Conservation (phyloP, 2,329 filamentous ascomycete species). For the Fusarium phyllophilum region DNA sequence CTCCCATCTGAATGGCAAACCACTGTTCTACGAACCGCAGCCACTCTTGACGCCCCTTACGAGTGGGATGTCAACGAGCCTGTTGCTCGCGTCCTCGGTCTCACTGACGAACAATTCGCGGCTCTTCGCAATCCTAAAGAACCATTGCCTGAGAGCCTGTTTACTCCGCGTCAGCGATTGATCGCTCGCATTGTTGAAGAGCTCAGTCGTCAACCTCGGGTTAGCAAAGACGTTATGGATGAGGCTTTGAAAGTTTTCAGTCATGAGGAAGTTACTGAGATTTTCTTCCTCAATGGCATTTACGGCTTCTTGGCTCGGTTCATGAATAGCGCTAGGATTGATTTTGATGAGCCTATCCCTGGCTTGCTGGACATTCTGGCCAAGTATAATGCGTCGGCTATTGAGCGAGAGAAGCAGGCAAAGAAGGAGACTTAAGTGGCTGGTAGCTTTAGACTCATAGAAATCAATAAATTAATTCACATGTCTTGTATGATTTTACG, state of each 20-base stretch:
- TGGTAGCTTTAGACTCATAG: fast-evolving
- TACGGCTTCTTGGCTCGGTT: constrained; percentile 11
- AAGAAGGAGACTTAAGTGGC: not conserved
- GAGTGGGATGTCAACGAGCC: constrained; percentile 21
- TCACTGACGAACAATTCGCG: not conserved
- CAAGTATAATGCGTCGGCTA: not conserved
- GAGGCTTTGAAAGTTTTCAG: not conserved
- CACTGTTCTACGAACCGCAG: constrained; percentile 4
- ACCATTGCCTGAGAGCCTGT: not conserved
- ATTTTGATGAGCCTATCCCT: constrained; percentile 16
- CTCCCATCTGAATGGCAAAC: constrained; percentile 12
- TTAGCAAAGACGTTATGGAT: not conserved
- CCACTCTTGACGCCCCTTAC: constrained; percentile 3
- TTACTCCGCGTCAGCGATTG: constrained; percentile 3
- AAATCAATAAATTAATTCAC: fast-evolving
- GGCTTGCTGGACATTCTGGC: not conserved
- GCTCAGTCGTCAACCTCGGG: not conserved
- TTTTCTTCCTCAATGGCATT: constrained; percentile 3
- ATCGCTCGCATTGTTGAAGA: not conserved
- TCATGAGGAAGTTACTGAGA: constrained; percentile 5
- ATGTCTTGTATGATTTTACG: fast-evolving
- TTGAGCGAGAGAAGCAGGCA: constrained; percentile 2
- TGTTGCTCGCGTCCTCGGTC: constrained; percentile 4
- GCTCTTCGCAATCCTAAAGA: not conserved
- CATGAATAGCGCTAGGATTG: constrained; percentile 11